Conservation (phyloP, 352 stramenopile species). For the Phytophthora boehmeriae region DNA sequence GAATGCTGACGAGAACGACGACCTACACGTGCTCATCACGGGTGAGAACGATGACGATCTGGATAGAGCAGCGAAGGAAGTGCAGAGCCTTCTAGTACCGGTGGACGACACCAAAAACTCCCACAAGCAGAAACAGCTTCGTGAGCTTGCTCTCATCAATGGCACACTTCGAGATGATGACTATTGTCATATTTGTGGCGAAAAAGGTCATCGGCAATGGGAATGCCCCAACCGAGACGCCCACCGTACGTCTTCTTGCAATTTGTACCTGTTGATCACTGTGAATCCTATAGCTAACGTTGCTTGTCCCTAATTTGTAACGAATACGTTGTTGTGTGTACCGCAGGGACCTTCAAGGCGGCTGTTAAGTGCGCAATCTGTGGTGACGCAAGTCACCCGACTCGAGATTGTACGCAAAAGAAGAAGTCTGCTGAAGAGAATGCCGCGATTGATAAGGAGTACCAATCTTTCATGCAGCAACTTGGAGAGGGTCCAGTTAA, state of each 20-base stretch:
- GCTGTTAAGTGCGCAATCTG: constrained; percentile 98
- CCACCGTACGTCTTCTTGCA: constrained; percentile 51
- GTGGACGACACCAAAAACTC: constrained; percentile 93
- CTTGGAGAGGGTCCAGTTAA: constrained; percentile 78
- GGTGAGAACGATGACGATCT: constrained; percentile 91
- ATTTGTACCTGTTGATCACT: constrained; percentile 7
- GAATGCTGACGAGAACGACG: constrained; percentile 95
- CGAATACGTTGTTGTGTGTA: constrained; percentile 1
- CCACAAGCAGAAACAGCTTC: constrained; percentile 99
- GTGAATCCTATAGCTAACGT: background rate
- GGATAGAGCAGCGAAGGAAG: constrained; percentile 85
- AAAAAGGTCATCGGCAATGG: constrained; percentile 98
- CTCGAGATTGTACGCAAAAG: constrained; percentile 96
- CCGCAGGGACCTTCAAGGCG: constrained; percentile 71
- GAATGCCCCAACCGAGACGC: constrained; percentile 94
- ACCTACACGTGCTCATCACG: constrained; percentile 95
- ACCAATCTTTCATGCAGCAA: constrained; percentile 89
- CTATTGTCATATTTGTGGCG: constrained; percentile 97
- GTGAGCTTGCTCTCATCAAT: constrained; percentile 99
- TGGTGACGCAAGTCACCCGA: constrained; percentile 97
- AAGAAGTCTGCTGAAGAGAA: constrained; percentile 73
- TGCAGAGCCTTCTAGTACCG: constrained; percentile 91
- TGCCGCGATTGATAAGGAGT: constrained; percentile 85
- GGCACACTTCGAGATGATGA: constrained; percentile 98
- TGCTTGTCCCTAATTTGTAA: constrained; percentile 37